Evolutionary conservation across 371 early-diverging fungal species (phyloP), one percentile per base, ranked within the genome.

Genomic region (Saksenaea oblongispora): DNA sequence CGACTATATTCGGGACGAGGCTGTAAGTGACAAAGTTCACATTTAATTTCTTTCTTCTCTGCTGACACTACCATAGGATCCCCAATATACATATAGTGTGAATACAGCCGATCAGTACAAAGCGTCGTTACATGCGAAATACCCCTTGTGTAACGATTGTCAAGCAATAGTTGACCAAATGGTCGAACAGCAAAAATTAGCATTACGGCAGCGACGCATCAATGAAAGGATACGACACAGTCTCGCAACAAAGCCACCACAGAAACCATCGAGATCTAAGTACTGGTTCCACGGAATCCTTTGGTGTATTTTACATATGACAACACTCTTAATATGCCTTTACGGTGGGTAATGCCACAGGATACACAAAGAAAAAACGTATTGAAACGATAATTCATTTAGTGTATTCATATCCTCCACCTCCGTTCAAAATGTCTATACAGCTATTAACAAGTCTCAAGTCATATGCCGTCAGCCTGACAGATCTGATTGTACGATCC

Each of bases 1-100:
- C 22, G 66, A 70, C 18, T 70, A 65, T 41, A 62, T 70, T 13
- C 62, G 54, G 35, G 70, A 70, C 18, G 70, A 65, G 63, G 56
- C 22, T 51, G 66, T 65, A 62, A 31, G 59, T 47, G 1, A 5
- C 8, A 2, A 17, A 22, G 44, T 18, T 47, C 10, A 17, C 51
- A 22, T 22, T 3, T 17, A 47, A 5, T 2, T 0, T 18, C 0
- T 22, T 47, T 47, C 24, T 22, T 47, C 9, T 18, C 51, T 2
- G n/a, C n/a, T 0, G 10, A 22, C 51, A 22, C 18, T 8, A 37
- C 35, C n/a, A n/a, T n/a, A 70, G 70, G 66, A 66, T 37, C 61
- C 65, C 9, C 39, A 65, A 3, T 65, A 65, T 27, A 42, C 60
- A 14, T 57, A 62, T 14, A 53, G 26, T 26, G 34, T 65, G 9